Evolutionary conservation across 345 rosid genomes (phyloP).

Genomic region (Corchorus capsularis): DNA sequence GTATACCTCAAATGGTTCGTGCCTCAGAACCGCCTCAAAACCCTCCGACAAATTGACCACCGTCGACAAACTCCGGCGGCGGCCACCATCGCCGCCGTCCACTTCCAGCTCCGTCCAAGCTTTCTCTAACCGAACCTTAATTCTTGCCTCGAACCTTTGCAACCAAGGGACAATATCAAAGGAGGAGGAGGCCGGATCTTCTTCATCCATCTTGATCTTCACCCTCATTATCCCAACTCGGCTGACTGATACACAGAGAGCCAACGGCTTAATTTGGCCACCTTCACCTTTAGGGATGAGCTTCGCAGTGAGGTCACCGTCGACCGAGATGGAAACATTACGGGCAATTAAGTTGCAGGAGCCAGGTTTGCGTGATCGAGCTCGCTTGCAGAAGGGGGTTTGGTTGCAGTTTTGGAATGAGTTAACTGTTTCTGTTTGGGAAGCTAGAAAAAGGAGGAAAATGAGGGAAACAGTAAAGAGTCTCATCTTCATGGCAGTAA

Average conservation of each 20-base stretch:
- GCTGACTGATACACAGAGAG: slow-evolving; percentile 69
- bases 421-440: slow-evolving; percentile 39
- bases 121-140: slow-evolving; percentile 76
- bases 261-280: slow-evolving; percentile 57
- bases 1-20: slow-evolving; percentile 82
- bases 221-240: slow-evolving; percentile 68
- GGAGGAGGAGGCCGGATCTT: too few relatives aligned
- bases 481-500: slow-evolving; percentile 9
- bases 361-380: slow-evolving; percentile 76
- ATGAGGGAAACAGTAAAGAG: slow-evolving; percentile 15
- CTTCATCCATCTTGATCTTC: slow-evolving; percentile 84
- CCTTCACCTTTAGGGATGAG: slow-evolving; percentile 43
- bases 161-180: slow-evolving; percentile 54
- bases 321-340: slow-evolving; percentile 59
- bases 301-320: slow-evolving; percentile 82
- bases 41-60: slow-evolving; percentile 61
- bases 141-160: slow-evolving; percentile 61
- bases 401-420: slow-evolving; percentile 91
- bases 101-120: slow-evolving; percentile 49
- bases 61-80: slow-evolving; percentile 52
- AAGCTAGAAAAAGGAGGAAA: slow-evolving; percentile 43
- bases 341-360: slow-evolving; percentile 49
- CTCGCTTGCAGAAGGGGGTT: slow-evolving; percentile 96
- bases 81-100: slow-evolving; percentile 58
- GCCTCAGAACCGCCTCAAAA: slow-evolving; percentile 80